Base-by-base conservation (phyloP, 1,139 yeast species). In the Protomyces arabidopsidicola region DNA sequence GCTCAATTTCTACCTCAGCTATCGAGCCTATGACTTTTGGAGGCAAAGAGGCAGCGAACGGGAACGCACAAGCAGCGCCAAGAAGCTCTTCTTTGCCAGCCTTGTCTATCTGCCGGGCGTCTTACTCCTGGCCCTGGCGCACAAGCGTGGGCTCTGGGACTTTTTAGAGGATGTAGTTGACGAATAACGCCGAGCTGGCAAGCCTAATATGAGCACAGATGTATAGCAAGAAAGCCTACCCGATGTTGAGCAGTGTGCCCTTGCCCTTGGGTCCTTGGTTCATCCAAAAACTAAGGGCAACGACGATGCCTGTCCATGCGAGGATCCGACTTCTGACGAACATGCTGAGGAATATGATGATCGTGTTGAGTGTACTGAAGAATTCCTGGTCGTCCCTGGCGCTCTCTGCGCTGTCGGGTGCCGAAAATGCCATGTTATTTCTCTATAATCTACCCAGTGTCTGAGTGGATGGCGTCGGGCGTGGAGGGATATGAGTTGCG, bases 101-200 rank as follows among this genome's bases (percentile, higher is more conserved):
- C 97, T 95, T 1, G 85, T 95, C 84, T 98, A 95, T 70, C 77
- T 95, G 61, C 98, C 99, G 1, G 93, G 89, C 0, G 86, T 95
- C 9, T 77, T 95, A 64, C 86, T 90, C 31, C 78, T 95, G 66
- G 98, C 98, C 0, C 90, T 95, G 90, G 75, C 91, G 61, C 98
- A 95, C 75, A 95, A 93, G 75, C 87, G 86, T 73, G 97, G 97
- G 2, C 91, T 91, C 74, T 91, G 97, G 97, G 96, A 90, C 72
- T 82, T 93, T 78, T 72, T 88, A n/a, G 45, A 38, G 50, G 27
- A 34, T 35, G 45, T 61, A 39, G n/a, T 27, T 52, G 53, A 42
- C 24, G 24, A 42, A n/a, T 18, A 42, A 24, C 48, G 48, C 48
- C 18, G 48, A 42, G 24, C 24, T 42, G 22, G 48, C 48, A 1